Percentiles rank a stretch among this genome's conserved stretches.
Conservation (phyloP, 2,329 filamentous ascomycete genomes). For the Penicillium digitatum region DNA sequence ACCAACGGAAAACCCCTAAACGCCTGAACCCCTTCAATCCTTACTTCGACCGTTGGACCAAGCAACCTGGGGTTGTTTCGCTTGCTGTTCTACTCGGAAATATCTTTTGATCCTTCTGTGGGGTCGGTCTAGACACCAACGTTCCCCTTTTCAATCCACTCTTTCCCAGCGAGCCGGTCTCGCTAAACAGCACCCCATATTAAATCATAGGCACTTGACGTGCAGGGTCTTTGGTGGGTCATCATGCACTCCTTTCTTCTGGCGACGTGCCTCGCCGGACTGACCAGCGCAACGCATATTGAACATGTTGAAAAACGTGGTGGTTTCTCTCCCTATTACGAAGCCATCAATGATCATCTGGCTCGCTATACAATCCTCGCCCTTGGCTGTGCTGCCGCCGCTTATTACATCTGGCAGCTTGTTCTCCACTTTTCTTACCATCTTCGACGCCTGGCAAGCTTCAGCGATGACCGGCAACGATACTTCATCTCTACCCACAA, state of each 20-base stretch:
- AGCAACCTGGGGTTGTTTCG: slow-evolving; percentile 14
- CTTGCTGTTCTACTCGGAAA: neutral
- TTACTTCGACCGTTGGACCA: neutral
- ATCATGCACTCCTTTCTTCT: slow-evolving; percentile 25
- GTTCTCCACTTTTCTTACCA: slow-evolving; percentile 60
- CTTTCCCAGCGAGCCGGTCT: slow-evolving; percentile 31
- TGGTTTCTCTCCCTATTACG: slow-evolving; percentile 22
- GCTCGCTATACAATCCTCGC: slow-evolving; percentile 60
- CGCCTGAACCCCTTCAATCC: neutral
- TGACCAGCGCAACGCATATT: slow-evolving; percentile 26
- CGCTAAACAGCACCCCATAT: slow-evolving; percentile 12
- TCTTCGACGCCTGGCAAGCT: slow-evolving; percentile 67
- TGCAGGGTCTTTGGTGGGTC: neutral
- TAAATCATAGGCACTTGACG: neutral
- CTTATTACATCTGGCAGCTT: slow-evolving; percentile 65
- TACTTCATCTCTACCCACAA: slow-evolving; percentile 64
- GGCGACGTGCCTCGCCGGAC: slow-evolving; percentile 28
- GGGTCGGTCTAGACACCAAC: slow-evolving; percentile 3
- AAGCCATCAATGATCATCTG: slow-evolving; percentile 51
- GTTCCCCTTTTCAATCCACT: slow-evolving; percentile 1
- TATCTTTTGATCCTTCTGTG: neutral
- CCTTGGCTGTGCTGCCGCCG: slow-evolving; percentile 60
- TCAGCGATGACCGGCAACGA: slow-evolving; percentile 73
- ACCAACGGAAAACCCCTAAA: slow-evolving; percentile 1
- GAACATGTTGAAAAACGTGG: slow-evolving; percentile 28